These are phyloP conservation scores for Euphorbia tirucalli DNA, from an alignment of 345 rosid genomes.

Conservation along the genomic window DNA sequence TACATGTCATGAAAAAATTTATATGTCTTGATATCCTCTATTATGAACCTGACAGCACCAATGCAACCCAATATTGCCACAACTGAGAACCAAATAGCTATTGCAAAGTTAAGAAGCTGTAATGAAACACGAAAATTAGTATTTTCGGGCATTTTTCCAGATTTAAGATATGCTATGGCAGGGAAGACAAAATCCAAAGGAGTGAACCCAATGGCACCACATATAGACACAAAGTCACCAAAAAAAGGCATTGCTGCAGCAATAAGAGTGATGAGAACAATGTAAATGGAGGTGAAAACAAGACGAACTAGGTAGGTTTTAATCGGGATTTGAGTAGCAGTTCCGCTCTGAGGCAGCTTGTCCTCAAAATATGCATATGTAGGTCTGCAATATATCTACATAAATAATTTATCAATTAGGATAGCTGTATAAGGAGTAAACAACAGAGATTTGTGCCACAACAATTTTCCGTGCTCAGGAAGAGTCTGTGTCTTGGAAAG, in stretches of 20 bases:
- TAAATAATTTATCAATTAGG: background rate
- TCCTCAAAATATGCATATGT: slow-evolving; percentile 47
- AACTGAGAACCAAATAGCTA: slow-evolving; percentile 46
- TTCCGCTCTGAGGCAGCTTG: slow-evolving; percentile 11
- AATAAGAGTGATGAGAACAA: slow-evolving; percentile 30
- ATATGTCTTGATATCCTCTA: slow-evolving; percentile 41
- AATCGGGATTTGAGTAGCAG: background rate
- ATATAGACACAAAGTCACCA: slow-evolving; percentile 51
- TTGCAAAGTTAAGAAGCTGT: slow-evolving; percentile 32
- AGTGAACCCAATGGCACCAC: slow-evolving; percentile 56
- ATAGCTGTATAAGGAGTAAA: too few species aligned
- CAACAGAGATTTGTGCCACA: too few species aligned
- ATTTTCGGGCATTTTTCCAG: slow-evolving; percentile 33
- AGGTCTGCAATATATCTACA: too few species aligned
- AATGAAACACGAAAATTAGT: slow-evolving; percentile 15
- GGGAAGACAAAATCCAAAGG: slow-evolving; percentile 60
- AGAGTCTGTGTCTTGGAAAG: too few species aligned
- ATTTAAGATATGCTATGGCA: too few species aligned
- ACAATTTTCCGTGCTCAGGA: too few species aligned
- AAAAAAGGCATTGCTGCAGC: slow-evolving; percentile 53
- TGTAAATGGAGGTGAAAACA: slow-evolving; percentile 36
- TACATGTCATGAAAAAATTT: slow-evolving; percentile 49
- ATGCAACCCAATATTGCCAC: slow-evolving; percentile 50
- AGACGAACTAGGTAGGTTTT: slow-evolving; percentile 31
- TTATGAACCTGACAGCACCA: slow-evolving; percentile 48